Conservation (phyloP, 163 green algal genomes). For the Scenedesmus sp. region DNA sequence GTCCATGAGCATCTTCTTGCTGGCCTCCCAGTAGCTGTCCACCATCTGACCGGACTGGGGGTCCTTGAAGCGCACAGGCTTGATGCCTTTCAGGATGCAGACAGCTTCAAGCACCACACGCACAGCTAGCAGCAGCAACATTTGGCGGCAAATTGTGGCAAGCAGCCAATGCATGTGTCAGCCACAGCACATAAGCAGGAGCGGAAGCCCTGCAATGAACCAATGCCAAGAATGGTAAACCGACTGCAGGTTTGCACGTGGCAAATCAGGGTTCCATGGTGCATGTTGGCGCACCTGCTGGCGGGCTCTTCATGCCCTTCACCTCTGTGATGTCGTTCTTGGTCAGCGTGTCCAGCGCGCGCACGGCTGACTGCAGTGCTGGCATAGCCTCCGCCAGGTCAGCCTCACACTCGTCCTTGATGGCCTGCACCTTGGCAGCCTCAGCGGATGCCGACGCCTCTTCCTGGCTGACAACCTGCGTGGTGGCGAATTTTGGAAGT, state of each 20-base stretch:
- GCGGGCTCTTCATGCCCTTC: conserved; percentile 85
- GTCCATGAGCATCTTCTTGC: conserved; percentile 93
- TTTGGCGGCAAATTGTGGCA: background rate
- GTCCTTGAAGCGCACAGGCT: conserved; percentile 73
- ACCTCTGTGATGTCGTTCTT: conserved; percentile 89
- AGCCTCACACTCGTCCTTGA: conserved; percentile 85
- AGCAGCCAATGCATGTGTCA: background rate
- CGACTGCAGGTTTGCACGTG: background rate
- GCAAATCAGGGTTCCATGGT: too few relatives aligned
- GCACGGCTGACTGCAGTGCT: conserved; percentile 72
- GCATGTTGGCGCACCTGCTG: conserved; percentile 37
- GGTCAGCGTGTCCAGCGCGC: conserved; percentile 88
- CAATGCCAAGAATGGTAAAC: too few relatives aligned
- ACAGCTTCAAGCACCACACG: conserved; percentile 85
- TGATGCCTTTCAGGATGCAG: conserved; percentile 83
- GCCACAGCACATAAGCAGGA: conserved; percentile 10
- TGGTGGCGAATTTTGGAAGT: background rate
- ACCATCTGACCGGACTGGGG: conserved; percentile 78
- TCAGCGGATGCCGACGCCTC: conserved; percentile 78
- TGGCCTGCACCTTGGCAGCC: conserved; percentile 81
- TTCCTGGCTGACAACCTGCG: conserved; percentile 75
- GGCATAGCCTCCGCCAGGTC: conserved; percentile 81
- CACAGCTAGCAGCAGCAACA: conserved; percentile 59
- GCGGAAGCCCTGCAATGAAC: too few relatives aligned
- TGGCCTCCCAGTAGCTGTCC: conserved; percentile 82